These are phyloP conservation scores for Naumovozyma baii DNA, from an alignment of 805 yeast species.

Conservation along the genomic window DNA sequence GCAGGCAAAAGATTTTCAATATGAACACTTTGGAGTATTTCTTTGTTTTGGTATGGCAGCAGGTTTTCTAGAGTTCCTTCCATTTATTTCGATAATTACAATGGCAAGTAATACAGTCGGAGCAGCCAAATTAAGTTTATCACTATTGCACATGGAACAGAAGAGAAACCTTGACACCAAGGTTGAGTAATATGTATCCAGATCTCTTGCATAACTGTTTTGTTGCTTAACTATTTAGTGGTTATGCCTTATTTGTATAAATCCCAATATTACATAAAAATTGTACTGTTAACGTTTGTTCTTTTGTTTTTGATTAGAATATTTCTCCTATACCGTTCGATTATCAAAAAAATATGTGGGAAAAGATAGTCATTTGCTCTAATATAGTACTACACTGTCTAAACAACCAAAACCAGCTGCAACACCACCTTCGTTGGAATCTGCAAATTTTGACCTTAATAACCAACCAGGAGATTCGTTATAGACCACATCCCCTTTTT, in stretches of 20 bases:
- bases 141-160: not conserved
- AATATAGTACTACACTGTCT: conserved; percentile 59
- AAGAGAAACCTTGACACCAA: not conserved
- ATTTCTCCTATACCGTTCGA: no score
- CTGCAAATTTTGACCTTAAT: conserved; percentile 76
- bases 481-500: conserved; percentile 38
- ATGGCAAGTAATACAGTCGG: conserved; percentile 51
- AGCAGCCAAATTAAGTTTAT: conserved; percentile 52
- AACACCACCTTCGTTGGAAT: conserved; percentile 94
- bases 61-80: conserved; percentile 43
- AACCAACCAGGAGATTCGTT: conserved; percentile 79
- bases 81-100: conserved; percentile 44
- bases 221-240: no score
- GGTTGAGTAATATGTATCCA: not conserved
- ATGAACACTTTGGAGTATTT: conserved; percentile 32
- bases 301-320: no score
- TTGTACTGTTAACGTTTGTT: no score
- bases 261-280: no score
- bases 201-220: no score
- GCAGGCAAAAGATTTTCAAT: conserved; percentile 30
- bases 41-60: conserved; percentile 45
- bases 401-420: conserved; percentile 99
- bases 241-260: no score
- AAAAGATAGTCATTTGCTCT: no score
- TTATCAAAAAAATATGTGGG: no score